Conservation (phyloP, 1,139 yeast genomes). For the Geotrichum carabidarum region DNA sequence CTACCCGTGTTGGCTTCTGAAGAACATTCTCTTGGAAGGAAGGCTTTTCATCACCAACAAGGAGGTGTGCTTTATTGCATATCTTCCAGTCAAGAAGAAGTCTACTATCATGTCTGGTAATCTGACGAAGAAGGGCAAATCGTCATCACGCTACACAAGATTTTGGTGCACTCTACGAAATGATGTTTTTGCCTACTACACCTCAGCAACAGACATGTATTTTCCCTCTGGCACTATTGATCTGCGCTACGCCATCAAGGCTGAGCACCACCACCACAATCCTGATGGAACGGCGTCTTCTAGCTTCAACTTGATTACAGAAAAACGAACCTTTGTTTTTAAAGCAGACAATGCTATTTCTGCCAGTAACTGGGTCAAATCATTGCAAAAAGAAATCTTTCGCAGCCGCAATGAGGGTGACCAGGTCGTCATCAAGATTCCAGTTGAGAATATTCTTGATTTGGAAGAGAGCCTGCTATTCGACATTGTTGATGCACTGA, state of each 20-base stretch:
- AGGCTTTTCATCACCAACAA: conserved; percentile 66
- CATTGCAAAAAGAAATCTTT: conserved; percentile 70
- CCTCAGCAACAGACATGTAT: conserved; percentile 69
- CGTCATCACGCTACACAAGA: conserved; percentile 36
- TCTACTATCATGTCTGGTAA: conserved; percentile 45
- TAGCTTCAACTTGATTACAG: conserved; percentile 43
- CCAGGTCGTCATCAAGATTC: conserved; percentile 72
- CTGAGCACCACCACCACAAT: conserved; percentile 43
- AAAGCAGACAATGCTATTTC: conserved; percentile 66
- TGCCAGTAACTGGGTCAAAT: conserved; percentile 77
- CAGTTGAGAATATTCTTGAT: conserved; percentile 62
- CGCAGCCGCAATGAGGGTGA: conserved; percentile 64
- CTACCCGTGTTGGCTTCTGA: conserved; percentile 72
- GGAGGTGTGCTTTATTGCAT: conserved; percentile 71
- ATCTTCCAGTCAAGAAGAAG: conserved; percentile 53
- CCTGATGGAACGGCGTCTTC: conserved; percentile 30
- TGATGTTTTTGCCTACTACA: conserved; percentile 63
- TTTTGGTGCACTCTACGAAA: conserved; percentile 78
- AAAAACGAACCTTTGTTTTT: conserved; percentile 56
- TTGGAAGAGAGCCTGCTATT: conserved; percentile 50
- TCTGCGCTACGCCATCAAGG: conserved; percentile 56
- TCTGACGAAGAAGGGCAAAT: conserved; percentile 35
- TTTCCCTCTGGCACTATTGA: conserved; percentile 78
- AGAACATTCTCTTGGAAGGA: conserved; percentile 82
- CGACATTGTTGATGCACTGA: conserved; percentile 47